phyloP scores from a whole-genome alignment of 2,329 filamentous ascomycete species.

The Pestalotiopsis fici region DNA sequence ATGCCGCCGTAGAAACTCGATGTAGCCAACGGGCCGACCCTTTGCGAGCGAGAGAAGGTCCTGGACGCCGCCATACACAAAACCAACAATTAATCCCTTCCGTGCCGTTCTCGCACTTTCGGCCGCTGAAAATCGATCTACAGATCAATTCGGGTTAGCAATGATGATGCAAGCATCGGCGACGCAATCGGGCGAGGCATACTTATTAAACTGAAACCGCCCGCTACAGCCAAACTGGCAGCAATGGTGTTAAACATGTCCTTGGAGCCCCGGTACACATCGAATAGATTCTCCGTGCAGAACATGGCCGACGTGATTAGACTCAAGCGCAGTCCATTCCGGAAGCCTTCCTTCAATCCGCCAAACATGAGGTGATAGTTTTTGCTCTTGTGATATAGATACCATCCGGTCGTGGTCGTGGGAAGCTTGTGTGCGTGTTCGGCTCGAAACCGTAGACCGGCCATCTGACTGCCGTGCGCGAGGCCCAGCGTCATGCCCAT shows the following conservation, averaged over 20 bases:
- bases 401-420: constrained; percentile 83
- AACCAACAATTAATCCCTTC: constrained; percentile 75
- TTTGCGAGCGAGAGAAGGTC: constrained; percentile 70
- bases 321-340: constrained; percentile 70
- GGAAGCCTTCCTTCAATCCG: constrained; percentile 75
- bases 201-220: constrained; percentile 86
- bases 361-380: constrained; percentile 85
- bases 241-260: constrained; percentile 82
- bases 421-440: constrained; percentile 96
- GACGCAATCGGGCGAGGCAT: constrained; percentile 36
- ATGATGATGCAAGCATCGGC: background rate
- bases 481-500: constrained; percentile 73
- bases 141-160: constrained; percentile 7
- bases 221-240: constrained; percentile 82
- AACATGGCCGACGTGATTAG: constrained; percentile 78
- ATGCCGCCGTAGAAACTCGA: constrained; percentile 64
- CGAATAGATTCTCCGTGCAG: constrained; percentile 81
- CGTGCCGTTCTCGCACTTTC: constrained; percentile 78
- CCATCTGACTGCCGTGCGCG: constrained; percentile 70
- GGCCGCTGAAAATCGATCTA: constrained; percentile 78
- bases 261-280: constrained; percentile 67
- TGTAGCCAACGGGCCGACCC: constrained; percentile 73
- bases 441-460: constrained; percentile 83
- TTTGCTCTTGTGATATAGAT: constrained; percentile 97
- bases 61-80: constrained; percentile 80